Percentiles rank a stretch among this genome's conserved stretches.
These are phyloP conservation scores for Solanum pennellii DNA, from an alignment of 257 asterid genomes.

Conservation along the genomic window DNA sequence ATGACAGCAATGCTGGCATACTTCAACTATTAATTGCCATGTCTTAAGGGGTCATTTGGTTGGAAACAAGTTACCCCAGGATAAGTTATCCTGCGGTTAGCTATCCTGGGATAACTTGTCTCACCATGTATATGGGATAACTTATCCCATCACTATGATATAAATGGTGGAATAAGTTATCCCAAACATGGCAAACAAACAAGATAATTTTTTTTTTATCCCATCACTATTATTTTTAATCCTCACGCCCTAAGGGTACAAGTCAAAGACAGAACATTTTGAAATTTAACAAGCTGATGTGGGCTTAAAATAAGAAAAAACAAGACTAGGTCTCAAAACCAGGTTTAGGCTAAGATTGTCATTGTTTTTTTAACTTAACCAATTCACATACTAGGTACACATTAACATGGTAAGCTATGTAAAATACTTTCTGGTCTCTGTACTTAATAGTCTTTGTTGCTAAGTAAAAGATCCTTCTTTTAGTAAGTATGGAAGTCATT, in stretches of 20 bases:
- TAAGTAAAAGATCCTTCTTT: background rate
- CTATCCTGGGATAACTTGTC: no score
- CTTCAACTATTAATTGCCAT: background rate
- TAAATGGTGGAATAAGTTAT: no score
- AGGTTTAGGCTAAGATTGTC: background rate
- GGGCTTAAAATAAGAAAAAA: background rate
- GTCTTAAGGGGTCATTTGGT: background rate
- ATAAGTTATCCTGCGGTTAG: no score
- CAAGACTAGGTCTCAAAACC: background rate
- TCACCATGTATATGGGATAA: no score
- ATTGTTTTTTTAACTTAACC: background rate
- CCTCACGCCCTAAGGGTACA: background rate
- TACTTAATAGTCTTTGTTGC: background rate
- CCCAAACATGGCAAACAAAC: no score
- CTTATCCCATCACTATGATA: no score
- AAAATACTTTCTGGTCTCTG: background rate
- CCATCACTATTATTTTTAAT: no score
- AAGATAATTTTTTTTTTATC: no score
- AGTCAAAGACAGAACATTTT: background rate
- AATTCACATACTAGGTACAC: background rate
- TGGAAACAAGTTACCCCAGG: no score
- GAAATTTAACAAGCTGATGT: background rate
- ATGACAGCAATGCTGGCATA: background rate
- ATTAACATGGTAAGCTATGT: background rate
- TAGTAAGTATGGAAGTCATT: background rate